These are phyloP conservation scores for Paspalum vaginatum DNA, from an alignment of 176 grass and related monocot genomes.

Conservation along the genomic window DNA sequence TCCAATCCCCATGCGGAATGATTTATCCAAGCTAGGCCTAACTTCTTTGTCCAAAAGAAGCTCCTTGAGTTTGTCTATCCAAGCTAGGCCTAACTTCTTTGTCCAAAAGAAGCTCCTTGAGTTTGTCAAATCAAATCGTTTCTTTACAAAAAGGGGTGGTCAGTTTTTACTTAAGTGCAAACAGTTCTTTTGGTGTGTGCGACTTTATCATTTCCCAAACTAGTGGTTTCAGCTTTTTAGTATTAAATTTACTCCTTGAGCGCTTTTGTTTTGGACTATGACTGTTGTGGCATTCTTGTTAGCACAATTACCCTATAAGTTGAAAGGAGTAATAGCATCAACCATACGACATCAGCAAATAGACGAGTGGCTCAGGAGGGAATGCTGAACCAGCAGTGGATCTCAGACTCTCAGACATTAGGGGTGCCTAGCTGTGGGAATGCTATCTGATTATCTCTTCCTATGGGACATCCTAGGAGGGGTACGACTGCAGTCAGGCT, in stretches of 20 bases:
- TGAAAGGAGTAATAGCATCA: background rate
- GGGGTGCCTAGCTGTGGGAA: no score
- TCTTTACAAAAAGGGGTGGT: background rate
- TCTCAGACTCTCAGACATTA: no score
- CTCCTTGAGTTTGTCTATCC: slow-evolving; percentile 16
- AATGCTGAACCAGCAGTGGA: no score
- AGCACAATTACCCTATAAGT: background rate
- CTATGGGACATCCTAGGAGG: no score
- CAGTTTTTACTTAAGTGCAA: slow-evolving; percentile 3
- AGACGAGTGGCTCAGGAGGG: no score
- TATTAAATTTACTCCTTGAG: background rate
- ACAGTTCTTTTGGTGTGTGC: background rate
- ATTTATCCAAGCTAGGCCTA: background rate
- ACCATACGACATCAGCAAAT: background rate
- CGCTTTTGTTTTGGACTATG: slow-evolving; percentile 13
- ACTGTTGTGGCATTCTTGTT: background rate
- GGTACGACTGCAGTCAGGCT: no score
- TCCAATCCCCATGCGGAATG: no score
- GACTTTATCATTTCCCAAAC: background rate
- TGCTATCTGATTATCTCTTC: no score
- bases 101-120: slow-evolving; percentile 2
- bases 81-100: slow-evolving; percentile 1
- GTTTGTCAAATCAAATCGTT: slow-evolving; percentile 11
- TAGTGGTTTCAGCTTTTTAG: background rate
- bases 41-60: background rate